phyloP scores from a whole-genome alignment of 139 green algal species.

The Mesotaenium endlicherianum region DNA sequence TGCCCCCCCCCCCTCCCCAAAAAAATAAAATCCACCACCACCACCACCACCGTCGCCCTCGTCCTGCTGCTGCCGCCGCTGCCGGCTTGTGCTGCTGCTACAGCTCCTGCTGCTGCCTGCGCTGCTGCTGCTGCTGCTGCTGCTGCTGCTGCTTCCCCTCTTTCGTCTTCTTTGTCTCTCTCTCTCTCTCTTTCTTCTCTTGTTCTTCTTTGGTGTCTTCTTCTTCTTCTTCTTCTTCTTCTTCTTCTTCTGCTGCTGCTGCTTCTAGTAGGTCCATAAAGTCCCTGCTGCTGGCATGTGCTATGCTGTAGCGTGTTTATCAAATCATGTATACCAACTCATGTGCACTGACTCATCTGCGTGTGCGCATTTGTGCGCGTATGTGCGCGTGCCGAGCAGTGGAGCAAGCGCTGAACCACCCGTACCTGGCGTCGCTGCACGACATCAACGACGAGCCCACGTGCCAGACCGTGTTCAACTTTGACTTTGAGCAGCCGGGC shows the following conservation, averaged over 20 bases:
- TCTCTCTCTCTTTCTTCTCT: neutral
- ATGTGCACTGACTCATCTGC: neutral
- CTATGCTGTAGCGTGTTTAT: neutral
- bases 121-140: neutral
- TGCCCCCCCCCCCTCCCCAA: neutral
- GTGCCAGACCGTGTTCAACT: slow-evolving; percentile 39
- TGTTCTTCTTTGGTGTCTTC: neutral
- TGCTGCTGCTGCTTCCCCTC: neutral
- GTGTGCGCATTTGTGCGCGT: neutral
- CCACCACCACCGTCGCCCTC: neutral
- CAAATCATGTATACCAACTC: neutral
- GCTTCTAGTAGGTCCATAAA: too few species aligned
- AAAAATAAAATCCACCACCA: neutral
- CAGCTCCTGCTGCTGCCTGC: neutral
- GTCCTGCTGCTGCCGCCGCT: neutral
- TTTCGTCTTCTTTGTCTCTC: neutral
- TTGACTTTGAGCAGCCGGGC: slow-evolving; percentile 48
- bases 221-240: neutral
- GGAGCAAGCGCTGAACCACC: slow-evolving; percentile 61
- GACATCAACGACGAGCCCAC: slow-evolving; percentile 62
- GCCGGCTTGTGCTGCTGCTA: neutral
- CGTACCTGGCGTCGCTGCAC: slow-evolving; percentile 60
- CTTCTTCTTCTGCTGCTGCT: too few species aligned
- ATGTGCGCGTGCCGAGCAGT: too few species aligned
- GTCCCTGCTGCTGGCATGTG: too few species aligned